Conservation (phyloP, 139 green algal species). For the Coelastrella sp. region DNA sequence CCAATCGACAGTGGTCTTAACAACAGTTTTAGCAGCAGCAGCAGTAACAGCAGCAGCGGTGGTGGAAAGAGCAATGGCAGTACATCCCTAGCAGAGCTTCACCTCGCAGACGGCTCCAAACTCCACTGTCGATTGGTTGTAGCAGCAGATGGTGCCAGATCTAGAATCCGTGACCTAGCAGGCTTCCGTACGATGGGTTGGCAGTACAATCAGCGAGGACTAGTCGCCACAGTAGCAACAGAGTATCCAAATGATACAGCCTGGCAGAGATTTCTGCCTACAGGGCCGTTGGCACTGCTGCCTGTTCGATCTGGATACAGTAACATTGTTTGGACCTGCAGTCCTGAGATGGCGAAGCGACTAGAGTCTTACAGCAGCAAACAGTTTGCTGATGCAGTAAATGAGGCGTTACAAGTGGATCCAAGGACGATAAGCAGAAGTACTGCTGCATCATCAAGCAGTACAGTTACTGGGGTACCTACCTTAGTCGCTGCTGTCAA, state of each 20-base stretch:
- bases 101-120: constrained; percentile 44
- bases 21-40: constrained; percentile 33
- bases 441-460: neutral
- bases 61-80: neutral
- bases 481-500: neutral
- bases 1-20: neutral
- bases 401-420: constrained; percentile 41
- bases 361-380: constrained; percentile 60
- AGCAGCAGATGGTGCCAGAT: constrained; percentile 78
- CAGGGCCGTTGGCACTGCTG: constrained; percentile 85
- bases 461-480: neutral
- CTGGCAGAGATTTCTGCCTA: constrained; percentile 87
- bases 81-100: constrained; percentile 41
- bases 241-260: constrained; percentile 63
- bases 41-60: neutral
- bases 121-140: constrained; percentile 73
- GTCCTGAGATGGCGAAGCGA: constrained; percentile 59
- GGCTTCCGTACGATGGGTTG: constrained; percentile 65
- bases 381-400: constrained; percentile 60
- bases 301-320: constrained; percentile 73
- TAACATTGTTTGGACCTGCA: constrained; percentile 87
- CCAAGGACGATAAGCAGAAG: neutral
- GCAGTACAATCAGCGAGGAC: constrained; percentile 72
- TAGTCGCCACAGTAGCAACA: constrained; percentile 72
- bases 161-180: constrained; percentile 65